Conservation (phyloP, 805 yeast species). For the Kluyveromyces wickerhamii region DNA sequence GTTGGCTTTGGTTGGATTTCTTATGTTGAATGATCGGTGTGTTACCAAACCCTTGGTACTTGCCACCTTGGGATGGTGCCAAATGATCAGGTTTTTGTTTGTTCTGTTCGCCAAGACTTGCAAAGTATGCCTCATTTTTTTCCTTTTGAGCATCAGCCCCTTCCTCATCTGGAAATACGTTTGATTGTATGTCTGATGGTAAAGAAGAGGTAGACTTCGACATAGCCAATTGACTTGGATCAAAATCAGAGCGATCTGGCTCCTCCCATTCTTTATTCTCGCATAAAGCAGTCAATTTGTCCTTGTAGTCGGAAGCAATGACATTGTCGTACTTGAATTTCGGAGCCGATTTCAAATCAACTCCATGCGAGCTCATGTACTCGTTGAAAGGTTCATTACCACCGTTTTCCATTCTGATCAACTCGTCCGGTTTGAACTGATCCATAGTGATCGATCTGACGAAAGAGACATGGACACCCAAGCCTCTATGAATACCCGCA, state of each 20-base stretch:
- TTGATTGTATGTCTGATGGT: conserved; percentile 13
- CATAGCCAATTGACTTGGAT: conserved; percentile 17
- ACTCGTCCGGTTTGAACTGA: conserved; percentile 91
- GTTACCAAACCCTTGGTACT: conserved; percentile 85
- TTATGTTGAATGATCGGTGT: conserved; percentile 38
- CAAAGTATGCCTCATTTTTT: conserved; percentile 78
- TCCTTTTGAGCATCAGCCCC: conserved; percentile 33
- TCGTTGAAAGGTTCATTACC: conserved; percentile 73
- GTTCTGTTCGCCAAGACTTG: conserved; percentile 66
- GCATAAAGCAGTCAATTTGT: conserved; percentile 62
- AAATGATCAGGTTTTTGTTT: conserved; percentile 64
- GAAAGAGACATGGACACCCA: conserved; percentile 95
- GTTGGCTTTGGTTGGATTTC: conserved; percentile 11
- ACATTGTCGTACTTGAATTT: conserved; percentile 75
- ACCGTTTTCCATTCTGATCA: conserved; percentile 85
- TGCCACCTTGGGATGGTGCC: conserved; percentile 94
- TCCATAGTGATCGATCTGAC: conserved; percentile 98
- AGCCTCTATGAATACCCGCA: conserved; percentile 92
- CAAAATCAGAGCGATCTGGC: conserved; percentile 46
- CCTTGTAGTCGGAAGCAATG: conserved; percentile 92
- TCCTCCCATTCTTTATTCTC: conserved; percentile 67
- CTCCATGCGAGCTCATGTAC: conserved; percentile 65
- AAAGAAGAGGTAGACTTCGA: conserved; percentile 1
- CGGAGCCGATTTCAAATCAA: conserved; percentile 56
- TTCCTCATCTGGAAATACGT: conserved; percentile 28